Evolutionary conservation across 257 asterid genomes (phyloP).

Genomic region (Nicotiana tabacum): DNA sequence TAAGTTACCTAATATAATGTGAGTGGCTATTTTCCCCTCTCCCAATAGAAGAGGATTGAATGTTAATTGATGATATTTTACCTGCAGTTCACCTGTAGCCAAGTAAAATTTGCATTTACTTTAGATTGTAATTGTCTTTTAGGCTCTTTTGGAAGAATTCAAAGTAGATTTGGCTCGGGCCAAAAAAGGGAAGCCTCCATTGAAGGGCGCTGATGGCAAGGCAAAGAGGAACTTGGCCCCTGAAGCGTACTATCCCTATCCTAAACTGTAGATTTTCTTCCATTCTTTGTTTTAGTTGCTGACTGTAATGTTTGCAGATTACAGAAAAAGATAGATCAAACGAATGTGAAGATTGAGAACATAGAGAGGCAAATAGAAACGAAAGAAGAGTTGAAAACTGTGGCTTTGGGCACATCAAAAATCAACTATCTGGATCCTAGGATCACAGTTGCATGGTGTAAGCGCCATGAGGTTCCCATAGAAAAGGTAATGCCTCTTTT

Average conservation of each 20-base stretch:
- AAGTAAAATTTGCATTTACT: neutral
- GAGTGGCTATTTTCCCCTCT: neutral
- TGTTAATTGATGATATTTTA: neutral
- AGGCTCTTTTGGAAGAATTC: constrained; percentile 68
- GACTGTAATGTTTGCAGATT: constrained; percentile 41
- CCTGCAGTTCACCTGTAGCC: neutral
- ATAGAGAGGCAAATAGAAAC: constrained; percentile 77
- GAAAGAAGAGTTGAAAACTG: constrained; percentile 82
- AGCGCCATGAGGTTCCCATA: constrained; percentile 93
- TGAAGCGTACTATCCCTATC: constrained; percentile 55
- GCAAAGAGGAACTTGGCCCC: constrained; percentile 77
- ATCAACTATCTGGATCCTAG: constrained; percentile 99
- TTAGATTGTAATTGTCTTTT: neutral
- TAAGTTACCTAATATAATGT: neutral
- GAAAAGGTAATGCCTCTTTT: constrained; percentile 59
- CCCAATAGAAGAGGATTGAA: neutral
- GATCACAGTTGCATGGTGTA: constrained; percentile 99
- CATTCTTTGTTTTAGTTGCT: constrained; percentile 13
- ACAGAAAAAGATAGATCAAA: constrained; percentile 78
- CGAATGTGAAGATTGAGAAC: constrained; percentile 60
- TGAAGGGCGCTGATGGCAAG: constrained; percentile 75
- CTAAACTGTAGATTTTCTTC: neutral
- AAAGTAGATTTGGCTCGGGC: constrained; percentile 65
- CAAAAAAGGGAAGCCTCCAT: constrained; percentile 81
- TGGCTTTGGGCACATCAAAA: constrained; percentile 96